phyloP scores from a whole-genome alignment of 2,329 filamentous ascomycete genomes.

The Trichoderma endophyticum region DNA sequence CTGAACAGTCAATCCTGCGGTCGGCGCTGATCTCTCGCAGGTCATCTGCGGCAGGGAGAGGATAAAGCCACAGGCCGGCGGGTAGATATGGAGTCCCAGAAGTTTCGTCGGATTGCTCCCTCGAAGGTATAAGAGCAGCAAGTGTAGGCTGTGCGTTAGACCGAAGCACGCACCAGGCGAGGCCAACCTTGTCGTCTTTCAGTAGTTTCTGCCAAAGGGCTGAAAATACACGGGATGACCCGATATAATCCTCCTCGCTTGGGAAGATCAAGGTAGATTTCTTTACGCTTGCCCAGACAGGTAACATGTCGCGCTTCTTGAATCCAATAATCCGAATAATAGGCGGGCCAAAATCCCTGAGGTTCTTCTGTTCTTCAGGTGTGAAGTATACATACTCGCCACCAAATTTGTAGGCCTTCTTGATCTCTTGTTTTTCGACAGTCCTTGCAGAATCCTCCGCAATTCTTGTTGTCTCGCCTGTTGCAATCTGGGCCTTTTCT shows the following conservation, averaged over 20 bases:
- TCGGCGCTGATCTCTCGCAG: conserved; percentile 70
- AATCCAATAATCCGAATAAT: conserved; percentile 90
- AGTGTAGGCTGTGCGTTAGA: conserved; percentile 75
- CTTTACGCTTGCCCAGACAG: conserved; percentile 79
- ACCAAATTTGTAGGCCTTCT: conserved; percentile 94
- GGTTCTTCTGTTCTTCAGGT: conserved; percentile 72
- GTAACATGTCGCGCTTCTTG: conserved; percentile 72
- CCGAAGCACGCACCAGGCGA: conserved; percentile 88
- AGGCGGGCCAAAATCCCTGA: conserved; percentile 78
- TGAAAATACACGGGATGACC: conserved; percentile 89
- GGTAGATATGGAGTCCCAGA: conserved; percentile 69
- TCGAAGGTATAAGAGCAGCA: conserved; percentile 76
- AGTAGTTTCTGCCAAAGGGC: conserved; percentile 86
- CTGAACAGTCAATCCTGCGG: conserved; percentile 53
- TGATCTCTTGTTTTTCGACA: conserved; percentile 77
- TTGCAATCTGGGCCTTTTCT: conserved; percentile 78
- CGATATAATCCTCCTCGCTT: conserved; percentile 83
- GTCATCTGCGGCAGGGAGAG: conserved; percentile 86
- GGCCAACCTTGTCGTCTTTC: conserved; percentile 71
- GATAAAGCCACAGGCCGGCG: conserved; percentile 83
- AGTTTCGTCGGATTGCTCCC: conserved; percentile 60
- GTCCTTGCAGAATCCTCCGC: conserved; percentile 74
- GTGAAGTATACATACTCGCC: conserved; percentile 85
- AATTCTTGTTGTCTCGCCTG: conserved; percentile 68
- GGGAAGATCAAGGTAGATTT: conserved; percentile 93